Conservation (phyloP, 805 yeast species). For the Ogataea glucozyma region DNA sequence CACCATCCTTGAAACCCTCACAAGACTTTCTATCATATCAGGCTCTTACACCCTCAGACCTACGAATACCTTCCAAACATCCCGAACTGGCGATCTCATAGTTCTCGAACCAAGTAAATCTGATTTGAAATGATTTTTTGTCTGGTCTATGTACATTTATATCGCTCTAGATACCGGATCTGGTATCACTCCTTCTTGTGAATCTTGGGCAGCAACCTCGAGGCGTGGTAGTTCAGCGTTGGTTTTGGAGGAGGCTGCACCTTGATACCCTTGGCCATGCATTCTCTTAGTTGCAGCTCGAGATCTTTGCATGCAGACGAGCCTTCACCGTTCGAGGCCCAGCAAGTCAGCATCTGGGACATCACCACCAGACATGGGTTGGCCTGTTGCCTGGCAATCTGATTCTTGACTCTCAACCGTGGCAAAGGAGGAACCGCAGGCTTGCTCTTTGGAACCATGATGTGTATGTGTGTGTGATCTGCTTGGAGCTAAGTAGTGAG, state of each 20-base stretch:
- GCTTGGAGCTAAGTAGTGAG: too few species aligned
- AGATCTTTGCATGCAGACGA: conserved; percentile 61
- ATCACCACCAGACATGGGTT: conserved; percentile 78
- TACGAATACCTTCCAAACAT: too few species aligned
- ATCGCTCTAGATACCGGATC: conserved; percentile 41
- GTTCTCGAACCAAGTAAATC: neutral
- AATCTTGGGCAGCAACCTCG: conserved; percentile 56
- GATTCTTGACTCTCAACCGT: conserved; percentile 66
- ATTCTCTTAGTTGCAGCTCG: conserved; percentile 69
- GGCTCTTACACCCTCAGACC: too few species aligned
- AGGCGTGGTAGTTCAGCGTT: conserved; percentile 56
- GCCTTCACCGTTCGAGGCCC: conserved; percentile 96
- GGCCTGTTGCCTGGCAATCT: conserved; percentile 55
- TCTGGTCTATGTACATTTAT: neutral
- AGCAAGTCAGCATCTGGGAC: conserved; percentile 86
- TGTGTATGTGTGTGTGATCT: neutral
- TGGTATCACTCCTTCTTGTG: conserved; percentile 38
- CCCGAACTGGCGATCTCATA: too few species aligned
- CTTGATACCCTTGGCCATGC: conserved; percentile 54
- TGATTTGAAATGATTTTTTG: neutral
- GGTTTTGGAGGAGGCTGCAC: conserved; percentile 41
- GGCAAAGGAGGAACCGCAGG: conserved; percentile 68
- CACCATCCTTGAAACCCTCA: too few species aligned
- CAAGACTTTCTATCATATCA: too few species aligned
- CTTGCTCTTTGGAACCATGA: conserved; percentile 24